A percentile compares a stretch with the other conserved stretches of the same genome.
Conservation (phyloP, 306 rosid genomes). For the Malus sylvestris region DNA sequence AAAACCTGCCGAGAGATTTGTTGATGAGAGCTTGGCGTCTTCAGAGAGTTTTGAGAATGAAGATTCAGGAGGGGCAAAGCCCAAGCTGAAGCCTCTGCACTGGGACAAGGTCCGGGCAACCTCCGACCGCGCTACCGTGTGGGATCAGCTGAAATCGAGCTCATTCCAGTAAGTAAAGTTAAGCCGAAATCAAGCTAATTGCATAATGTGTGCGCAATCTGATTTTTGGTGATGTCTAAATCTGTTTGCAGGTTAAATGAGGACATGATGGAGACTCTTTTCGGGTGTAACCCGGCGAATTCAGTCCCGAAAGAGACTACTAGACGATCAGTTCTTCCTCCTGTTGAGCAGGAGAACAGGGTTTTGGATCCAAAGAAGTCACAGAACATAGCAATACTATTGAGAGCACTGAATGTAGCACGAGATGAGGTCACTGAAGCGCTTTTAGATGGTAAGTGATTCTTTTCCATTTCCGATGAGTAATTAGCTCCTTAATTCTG, state of each 20-base stretch:
- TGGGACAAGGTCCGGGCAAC: constrained; percentile 99
- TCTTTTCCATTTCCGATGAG: constrained; percentile 2
- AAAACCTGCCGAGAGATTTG: constrained; percentile 23
- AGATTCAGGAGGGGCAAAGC: constrained; percentile 63
- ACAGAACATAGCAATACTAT: constrained; percentile 83
- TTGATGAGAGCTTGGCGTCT: constrained; percentile 19
- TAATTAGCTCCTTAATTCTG: constrained; percentile 9
- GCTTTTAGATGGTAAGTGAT: constrained; percentile 71
- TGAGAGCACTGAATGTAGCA: constrained; percentile 91
- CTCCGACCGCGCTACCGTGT: constrained; percentile 88
- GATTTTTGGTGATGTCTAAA: background rate
- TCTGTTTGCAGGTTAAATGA: constrained; percentile 62
- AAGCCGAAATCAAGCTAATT: constrained; percentile 58
- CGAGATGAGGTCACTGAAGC: constrained; percentile 92
- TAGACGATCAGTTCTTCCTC: constrained; percentile 64
- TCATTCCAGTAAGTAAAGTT: constrained; percentile 78
- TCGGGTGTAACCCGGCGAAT: constrained; percentile 59
- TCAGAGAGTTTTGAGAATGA: constrained; percentile 53
- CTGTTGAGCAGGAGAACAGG: constrained; percentile 63
- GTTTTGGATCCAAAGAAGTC: constrained; percentile 96
- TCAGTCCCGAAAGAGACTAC: constrained; percentile 48
- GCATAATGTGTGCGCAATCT: constrained; percentile 35
- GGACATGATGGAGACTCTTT: constrained; percentile 96
- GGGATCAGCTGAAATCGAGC: constrained; percentile 98
- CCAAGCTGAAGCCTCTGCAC: constrained; percentile 82